A percentile compares a stretch with the other conserved stretches of the same genome.
These are phyloP conservation scores for Pythium folliculosum DNA, from an alignment of 352 stramenopile genomes.

Conservation along the genomic window DNA sequence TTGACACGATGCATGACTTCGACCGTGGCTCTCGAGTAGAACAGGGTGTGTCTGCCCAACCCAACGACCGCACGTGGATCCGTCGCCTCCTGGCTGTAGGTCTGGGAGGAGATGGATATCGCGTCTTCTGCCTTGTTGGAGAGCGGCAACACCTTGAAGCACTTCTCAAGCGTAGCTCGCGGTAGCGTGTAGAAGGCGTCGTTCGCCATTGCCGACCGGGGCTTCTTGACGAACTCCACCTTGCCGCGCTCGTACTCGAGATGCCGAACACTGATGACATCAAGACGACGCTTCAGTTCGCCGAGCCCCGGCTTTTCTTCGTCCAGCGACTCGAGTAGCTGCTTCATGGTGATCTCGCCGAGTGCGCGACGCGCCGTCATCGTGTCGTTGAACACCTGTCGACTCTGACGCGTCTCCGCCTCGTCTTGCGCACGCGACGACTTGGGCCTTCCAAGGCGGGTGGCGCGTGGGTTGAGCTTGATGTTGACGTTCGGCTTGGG, in stretches of 20 bases:
- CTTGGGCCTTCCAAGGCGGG: not conserved
- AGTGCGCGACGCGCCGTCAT: no score
- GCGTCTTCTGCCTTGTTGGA: not conserved
- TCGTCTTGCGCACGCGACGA: constrained; percentile 4
- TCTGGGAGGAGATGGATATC: constrained; percentile 3
- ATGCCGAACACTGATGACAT: not conserved
- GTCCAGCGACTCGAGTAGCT: no score
- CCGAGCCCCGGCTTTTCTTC: no score
- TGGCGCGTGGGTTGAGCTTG: not conserved
- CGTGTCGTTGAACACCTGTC: constrained; percentile 1
- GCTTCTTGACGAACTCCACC: constrained; percentile 5
- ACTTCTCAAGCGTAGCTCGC: constrained; percentile 2
- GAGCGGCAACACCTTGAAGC: constrained; percentile 5
- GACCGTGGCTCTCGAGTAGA: not conserved
- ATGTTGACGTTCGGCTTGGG: not conserved
- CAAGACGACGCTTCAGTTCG: not conserved
- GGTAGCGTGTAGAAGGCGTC: constrained; percentile 3
- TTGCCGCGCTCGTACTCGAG: not conserved
- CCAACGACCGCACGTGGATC: not conserved
- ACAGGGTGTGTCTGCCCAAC: not conserved
- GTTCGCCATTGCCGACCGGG: not conserved
- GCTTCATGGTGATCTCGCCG: no score
- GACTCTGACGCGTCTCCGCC: not conserved
- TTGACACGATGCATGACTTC: constrained; percentile 3
- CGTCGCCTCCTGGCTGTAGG: not conserved